Base-by-base conservation (phyloP, 2,329 filamentous ascomycete genomes). In the Stagonosporopsis tanaceti region DNA sequence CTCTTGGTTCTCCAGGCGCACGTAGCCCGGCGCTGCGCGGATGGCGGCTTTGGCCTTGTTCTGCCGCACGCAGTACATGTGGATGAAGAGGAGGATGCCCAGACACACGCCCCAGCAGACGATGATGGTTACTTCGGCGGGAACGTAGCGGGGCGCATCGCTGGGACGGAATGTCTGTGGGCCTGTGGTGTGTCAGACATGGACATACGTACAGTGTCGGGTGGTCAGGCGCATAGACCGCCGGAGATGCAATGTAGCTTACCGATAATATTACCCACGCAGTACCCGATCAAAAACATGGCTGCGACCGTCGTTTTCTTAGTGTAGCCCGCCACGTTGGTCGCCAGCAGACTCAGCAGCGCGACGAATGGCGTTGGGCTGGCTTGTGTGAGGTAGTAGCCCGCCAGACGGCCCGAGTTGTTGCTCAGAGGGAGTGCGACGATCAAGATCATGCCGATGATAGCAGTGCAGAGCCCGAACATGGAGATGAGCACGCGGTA, bases 1-100 rank as follows among this genome's bases (percentile, higher is more conserved):
- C 79, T 89, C 88, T 72, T 89, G 87, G 60, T 89, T 89, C 70
- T 87, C 85, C 51, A 89, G 60, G 72, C 82, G 87, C 24, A 79
- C 78, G 69, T 90, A 90, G 1, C 79, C 83, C 0, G 85, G 82
- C 47, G 78, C 75, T 1, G 80, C 81, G 39, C 85, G 74, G 15
- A 85, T 66, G 7, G 67, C 66, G 0, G 80, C 84, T 76, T 90
- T 90, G 73, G 82, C 81, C 60, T 71, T 75, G 63, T 91, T 91
- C 76, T 88, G 80, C 20, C 72, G 71, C 11, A 77, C 76, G 69
- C 84, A 90, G 80, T 85, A 89, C 68, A 79, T 81, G 73, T 85
- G 87, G 52, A 90, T 87, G 65, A 89, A 89, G 0, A 81, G 60
- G 54, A 89, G 66, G 55, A 86, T 82, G 2, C 83, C 53, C 9